Evolutionary conservation across 2,329 filamentous ascomycete genomes (phyloP).

Genomic region (Cercospora sesami): DNA sequence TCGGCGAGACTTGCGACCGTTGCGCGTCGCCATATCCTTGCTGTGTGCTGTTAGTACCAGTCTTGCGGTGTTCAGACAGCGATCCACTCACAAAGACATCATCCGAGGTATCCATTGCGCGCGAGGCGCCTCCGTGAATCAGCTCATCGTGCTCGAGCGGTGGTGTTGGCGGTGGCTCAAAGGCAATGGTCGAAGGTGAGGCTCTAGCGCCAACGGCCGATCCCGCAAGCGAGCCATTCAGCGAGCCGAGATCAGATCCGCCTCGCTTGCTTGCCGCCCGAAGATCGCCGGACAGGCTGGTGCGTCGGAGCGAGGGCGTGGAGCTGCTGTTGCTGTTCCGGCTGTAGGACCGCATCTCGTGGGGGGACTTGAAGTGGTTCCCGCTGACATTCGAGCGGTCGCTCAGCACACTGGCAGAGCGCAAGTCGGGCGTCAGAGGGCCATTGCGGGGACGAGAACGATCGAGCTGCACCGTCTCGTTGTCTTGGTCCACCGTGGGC

Average conservation of each 20-base stretch:
- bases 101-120: slow-evolving; percentile 75
- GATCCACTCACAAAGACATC: slow-evolving; percentile 82
- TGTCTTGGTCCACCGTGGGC: slow-evolving; percentile 49
- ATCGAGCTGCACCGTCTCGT: slow-evolving; percentile 48
- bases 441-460: slow-evolving; percentile 37
- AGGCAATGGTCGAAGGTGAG: slow-evolving; percentile 42
- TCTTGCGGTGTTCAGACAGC: slow-evolving; percentile 46
- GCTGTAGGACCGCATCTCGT: slow-evolving; percentile 62
- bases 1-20: slow-evolving; percentile 84
- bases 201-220: slow-evolving; percentile 41
- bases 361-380: slow-evolving; percentile 44
- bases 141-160: slow-evolving; percentile 68
- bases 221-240: slow-evolving; percentile 33
- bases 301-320: slow-evolving; percentile 70
- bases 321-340: slow-evolving; percentile 56
- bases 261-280: slow-evolving; percentile 62
- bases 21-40: slow-evolving; percentile 92
- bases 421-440: slow-evolving; percentile 34
- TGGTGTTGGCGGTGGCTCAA: slow-evolving; percentile 48
- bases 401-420: slow-evolving; percentile 48
- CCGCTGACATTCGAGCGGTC: slow-evolving; percentile 47
- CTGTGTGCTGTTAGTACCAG: slow-evolving; percentile 51
- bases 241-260: slow-evolving; percentile 37
- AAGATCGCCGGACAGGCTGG: slow-evolving; percentile 73
- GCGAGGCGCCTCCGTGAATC: slow-evolving; percentile 83